Evolutionary conservation across 192 early-diverging fungal species (phyloP).

Genomic region (Rhizophagus clarus): DNA sequence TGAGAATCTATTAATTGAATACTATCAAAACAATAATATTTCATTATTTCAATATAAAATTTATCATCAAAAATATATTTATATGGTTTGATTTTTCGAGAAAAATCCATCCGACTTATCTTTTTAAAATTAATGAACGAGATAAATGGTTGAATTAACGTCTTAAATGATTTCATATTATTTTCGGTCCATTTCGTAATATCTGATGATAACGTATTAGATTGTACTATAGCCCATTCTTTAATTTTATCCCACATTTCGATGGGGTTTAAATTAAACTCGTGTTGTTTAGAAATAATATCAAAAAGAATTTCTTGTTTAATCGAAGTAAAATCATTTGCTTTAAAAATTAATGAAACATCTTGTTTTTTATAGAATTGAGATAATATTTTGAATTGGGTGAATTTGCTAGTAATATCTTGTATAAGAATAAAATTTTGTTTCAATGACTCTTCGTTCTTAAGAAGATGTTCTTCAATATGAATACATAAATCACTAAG

Average conservation of each 20-base stretch:
- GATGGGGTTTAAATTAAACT: background rate
- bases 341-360: background rate
- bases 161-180: background rate
- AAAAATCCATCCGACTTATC: background rate
- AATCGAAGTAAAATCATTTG: background rate
- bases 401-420: background rate
- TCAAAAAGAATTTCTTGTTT: background rate
- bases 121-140: background rate
- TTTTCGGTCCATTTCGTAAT: no score
- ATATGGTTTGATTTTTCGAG: background rate
- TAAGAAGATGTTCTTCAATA: background rate
- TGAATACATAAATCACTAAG: background rate
- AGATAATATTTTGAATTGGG: background rate
- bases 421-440: background rate
- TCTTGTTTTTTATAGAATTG: background rate
- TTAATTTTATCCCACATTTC: background rate
- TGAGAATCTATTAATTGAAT: background rate
- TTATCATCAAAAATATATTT: background rate
- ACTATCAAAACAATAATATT: background rate
- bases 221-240: background rate
- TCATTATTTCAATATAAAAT: background rate
- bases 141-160: background rate
- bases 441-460: background rate
- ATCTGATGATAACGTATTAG: background rate
- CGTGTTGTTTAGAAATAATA: background rate